These are phyloP conservation scores for Lactarius sp. DNA, from an alignment of 768 basidiomycete species.

Conservation along the genomic window DNA sequence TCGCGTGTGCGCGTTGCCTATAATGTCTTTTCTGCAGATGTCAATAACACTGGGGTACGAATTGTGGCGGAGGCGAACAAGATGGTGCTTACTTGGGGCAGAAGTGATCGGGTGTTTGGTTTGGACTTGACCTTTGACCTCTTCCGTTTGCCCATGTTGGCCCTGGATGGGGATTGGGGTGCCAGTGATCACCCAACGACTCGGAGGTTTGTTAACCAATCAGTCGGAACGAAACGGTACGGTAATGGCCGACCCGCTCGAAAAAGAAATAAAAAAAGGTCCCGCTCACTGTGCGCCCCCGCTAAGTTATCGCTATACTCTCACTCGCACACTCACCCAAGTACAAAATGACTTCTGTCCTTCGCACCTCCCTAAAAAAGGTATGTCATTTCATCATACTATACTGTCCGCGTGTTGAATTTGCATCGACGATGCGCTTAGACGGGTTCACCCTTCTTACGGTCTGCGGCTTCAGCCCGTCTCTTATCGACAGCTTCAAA, in stretches of 20 bases:
- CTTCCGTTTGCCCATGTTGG: slow-evolving; percentile 33
- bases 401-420: slow-evolving; percentile 22
- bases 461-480: slow-evolving; percentile 48
- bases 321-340: slow-evolving; percentile 1
- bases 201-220: slow-evolving; percentile 11
- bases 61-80: slow-evolving; percentile 11
- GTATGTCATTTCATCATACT: slow-evolving; percentile 32
- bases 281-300: background rate
- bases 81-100: slow-evolving; percentile 32
- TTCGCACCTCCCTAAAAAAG: slow-evolving; percentile 35
- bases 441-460: slow-evolving; percentile 46
- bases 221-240: slow-evolving; percentile 12
- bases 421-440: slow-evolving; percentile 6
- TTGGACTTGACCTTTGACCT: slow-evolving; percentile 22
- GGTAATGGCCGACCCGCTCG: background rate
- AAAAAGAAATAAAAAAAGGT: background rate
- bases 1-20: slow-evolving; percentile 77
- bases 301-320: too few species aligned
- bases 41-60: background rate
- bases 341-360: slow-evolving; percentile 28
- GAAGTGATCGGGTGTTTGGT: slow-evolving; percentile 26
- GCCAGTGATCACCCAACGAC: background rate
- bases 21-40: slow-evolving; percentile 70
- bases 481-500: slow-evolving; percentile 63
- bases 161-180: background rate